These are phyloP conservation scores for Phoma sp. DNA, from an alignment of 2,329 filamentous ascomycete species.

Conservation along the genomic window DNA sequence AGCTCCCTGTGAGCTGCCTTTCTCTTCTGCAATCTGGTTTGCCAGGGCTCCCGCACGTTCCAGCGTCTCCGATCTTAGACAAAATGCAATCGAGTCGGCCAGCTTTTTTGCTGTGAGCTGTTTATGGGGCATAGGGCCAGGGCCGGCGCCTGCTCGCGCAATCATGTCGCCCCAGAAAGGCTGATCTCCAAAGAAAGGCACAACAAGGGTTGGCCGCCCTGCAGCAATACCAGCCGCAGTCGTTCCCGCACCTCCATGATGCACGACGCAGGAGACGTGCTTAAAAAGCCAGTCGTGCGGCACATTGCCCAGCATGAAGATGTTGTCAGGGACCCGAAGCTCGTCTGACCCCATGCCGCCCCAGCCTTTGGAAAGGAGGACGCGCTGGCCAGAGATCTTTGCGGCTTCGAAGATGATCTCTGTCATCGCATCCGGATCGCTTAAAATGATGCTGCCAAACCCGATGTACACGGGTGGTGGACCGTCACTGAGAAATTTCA, in stretches of 20 bases:
- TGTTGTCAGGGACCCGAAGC: conserved; percentile 63
- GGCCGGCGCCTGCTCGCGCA: conserved; percentile 57
- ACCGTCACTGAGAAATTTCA: conserved; percentile 31
- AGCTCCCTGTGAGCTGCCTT: conserved; percentile 33
- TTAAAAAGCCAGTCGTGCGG: conserved; percentile 81
- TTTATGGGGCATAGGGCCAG: conserved; percentile 54
- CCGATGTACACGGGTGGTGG: conserved; percentile 41
- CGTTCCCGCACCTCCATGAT: conserved; percentile 76
- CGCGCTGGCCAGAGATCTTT: conserved; percentile 65
- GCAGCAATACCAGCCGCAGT: conserved; percentile 59
- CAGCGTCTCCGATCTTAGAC: conserved; percentile 42
- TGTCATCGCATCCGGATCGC: conserved; percentile 36
- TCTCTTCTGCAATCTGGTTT: conserved; percentile 32
- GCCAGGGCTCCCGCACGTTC: conserved; percentile 28
- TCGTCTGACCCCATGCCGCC: conserved; percentile 73
- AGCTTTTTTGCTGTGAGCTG: conserved; percentile 37
- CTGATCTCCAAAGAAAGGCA: conserved; percentile 66
- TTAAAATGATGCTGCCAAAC: conserved; percentile 40
- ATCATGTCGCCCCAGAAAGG: conserved; percentile 63
- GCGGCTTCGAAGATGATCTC: conserved; percentile 36
- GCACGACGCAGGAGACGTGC: conserved; percentile 77
- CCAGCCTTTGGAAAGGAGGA: conserved; percentile 83
- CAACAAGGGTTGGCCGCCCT: conserved; percentile 56
- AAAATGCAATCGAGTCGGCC: conserved; percentile 54
- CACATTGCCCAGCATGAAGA: conserved; percentile 70